Conservation (phyloP, 129 eudicot species). For the Rutidosis leptorrhynchoides region DNA sequence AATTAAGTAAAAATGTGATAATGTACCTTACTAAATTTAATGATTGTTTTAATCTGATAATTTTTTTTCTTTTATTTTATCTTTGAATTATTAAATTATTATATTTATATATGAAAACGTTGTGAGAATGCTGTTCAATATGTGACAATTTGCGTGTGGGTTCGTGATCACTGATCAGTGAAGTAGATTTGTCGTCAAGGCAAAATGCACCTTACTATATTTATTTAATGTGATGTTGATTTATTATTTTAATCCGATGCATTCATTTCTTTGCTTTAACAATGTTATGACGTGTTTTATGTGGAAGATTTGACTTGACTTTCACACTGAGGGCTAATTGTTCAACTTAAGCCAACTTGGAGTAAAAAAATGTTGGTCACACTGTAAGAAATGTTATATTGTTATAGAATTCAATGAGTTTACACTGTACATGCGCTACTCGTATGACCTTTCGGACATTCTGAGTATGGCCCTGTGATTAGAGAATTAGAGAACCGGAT, state of each 20-base stretch:
- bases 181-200: neutral
- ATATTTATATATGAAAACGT: neutral
- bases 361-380: conserved; percentile 4
- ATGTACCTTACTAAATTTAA: no score
- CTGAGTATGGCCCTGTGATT: neutral
- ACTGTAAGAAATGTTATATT: neutral
- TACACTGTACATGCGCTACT: neutral
- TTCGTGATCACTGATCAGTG: neutral
- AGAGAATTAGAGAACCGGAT: neutral
- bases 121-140: neutral
- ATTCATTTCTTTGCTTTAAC: neutral
- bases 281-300: neutral
- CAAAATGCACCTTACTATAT: neutral
- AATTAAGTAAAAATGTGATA: neutral
- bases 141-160: neutral
- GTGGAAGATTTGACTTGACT: neutral
- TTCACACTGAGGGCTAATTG: neutral
- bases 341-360: neutral
- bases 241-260: no score
- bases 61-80: neutral
- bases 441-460: neutral
- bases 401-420: neutral
- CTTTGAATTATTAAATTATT: neutral
- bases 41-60: neutral
- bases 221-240: neutral